Evolutionary conservation across 2,329 filamentous ascomycete species (phyloP), one percentile per base, ranked within the genome.

Genomic region (Arthrocladium fulminans): DNA sequence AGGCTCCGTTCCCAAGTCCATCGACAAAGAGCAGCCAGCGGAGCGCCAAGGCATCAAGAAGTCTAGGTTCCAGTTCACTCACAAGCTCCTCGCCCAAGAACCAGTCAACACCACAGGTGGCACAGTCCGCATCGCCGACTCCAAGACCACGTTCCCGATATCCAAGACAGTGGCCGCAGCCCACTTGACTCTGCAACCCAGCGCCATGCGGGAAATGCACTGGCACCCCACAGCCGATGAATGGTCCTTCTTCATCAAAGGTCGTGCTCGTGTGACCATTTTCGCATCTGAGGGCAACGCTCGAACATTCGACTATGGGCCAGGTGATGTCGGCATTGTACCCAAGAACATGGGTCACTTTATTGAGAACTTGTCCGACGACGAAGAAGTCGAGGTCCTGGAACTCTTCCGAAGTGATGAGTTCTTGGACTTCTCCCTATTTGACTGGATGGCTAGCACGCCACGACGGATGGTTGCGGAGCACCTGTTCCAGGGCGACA

Each of bases 221-320:
- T 89, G 85, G 85, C 85, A 89, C 60, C 83, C 84, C 0, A 80
- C 79, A 38, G 83, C 83, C 10, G 85, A 88, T 59, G 84, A 88
- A 63, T 89, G 84, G 84, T 84, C 80, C 5, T 89, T 85, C 65
- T 88, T 89, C 70, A 77, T 89, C 61, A 67, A 69, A 22, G 86
- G 86, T 0, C 77, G 79, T 34, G 86, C 83, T 0, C 76, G 85
- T 25, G 77, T 88, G 12, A 88, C 84, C 12, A 76, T 89, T 55
- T 89, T 88, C 60, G 82, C 77, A 0, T 75, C 83, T 2, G 77
- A 84, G 56, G 78, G 80, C 23, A 78, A 71, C 19, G 83, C 84
- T 0, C 73, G 83, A 20, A 89, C 85, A 0, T 89, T 89, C 60
- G 80, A 89, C 67, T 89, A 86, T 63, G 68, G 75, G 4, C 75